Conservation (phyloP, 2,329 filamentous ascomycete species). For the Arthrocladium fulminans region DNA sequence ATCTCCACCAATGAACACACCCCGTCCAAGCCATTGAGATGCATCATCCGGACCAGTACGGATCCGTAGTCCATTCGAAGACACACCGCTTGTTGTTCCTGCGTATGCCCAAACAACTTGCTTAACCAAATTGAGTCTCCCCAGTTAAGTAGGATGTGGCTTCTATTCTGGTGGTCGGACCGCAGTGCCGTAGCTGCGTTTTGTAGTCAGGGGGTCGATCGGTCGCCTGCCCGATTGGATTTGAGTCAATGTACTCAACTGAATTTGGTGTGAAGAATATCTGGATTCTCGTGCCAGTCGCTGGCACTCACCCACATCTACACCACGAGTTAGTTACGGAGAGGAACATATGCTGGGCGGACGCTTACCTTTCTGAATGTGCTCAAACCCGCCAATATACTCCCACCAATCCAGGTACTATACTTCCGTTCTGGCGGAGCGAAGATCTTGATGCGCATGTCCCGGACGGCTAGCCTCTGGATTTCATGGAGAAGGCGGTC, state of each 20-base stretch:
- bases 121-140: neutral
- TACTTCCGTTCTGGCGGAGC: constrained; percentile 96
- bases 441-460: constrained; percentile 99
- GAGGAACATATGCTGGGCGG: constrained; percentile 5
- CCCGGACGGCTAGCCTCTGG: constrained; percentile 87
- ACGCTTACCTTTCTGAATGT: constrained; percentile 87
- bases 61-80: neutral
- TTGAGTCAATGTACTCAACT: constrained; percentile 45
- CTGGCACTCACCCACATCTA: constrained; percentile 99
- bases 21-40: too few species aligned
- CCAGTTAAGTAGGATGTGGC: neutral
- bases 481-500: constrained; percentile 87
- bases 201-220: neutral
- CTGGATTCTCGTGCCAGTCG: constrained; percentile 99
- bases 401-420: constrained; percentile 97
- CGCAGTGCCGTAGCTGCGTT: neutral
- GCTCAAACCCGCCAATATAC: constrained; percentile 90
- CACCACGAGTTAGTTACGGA: constrained; percentile 9
- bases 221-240: neutral
- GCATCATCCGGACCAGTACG: too few species aligned
- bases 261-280: constrained; percentile 98
- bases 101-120: too few species aligned
- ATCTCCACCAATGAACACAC: neutral
- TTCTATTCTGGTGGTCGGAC: neutral
- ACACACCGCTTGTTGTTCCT: neutral